Conservation (phyloP, 2,329 filamentous ascomycete species). For the Xylaria sp. region DNA sequence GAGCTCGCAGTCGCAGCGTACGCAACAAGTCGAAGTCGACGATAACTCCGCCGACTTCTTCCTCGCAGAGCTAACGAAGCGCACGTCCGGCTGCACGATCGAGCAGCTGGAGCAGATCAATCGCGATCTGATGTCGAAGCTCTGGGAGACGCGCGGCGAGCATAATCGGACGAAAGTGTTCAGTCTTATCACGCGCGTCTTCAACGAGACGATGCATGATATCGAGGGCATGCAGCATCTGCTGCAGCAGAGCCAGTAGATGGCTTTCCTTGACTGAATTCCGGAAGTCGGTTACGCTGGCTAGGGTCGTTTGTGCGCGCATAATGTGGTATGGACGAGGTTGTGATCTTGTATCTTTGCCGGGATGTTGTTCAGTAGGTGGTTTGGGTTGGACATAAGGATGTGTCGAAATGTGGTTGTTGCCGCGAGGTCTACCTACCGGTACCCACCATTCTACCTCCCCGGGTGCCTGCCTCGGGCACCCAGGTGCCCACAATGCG, state of each 20-base stretch:
- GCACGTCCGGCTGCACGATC: slow-evolving; percentile 73
- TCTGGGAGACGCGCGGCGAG: slow-evolving; percentile 74
- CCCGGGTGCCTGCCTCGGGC: no score
- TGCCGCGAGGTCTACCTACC: no score
- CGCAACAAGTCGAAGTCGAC: slow-evolving; percentile 41
- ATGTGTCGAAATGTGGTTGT: no score
- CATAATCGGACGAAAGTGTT: slow-evolving; percentile 79
- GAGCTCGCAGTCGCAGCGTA: slow-evolving; percentile 28
- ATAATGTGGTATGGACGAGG: no score
- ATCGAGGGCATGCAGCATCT: slow-evolving; percentile 53
- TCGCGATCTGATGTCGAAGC: slow-evolving; percentile 79
- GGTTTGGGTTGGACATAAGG: no score
- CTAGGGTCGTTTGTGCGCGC: no score
- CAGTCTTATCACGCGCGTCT: slow-evolving; percentile 57
- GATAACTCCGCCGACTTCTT: slow-evolving; percentile 51
- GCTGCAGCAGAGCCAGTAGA: slow-evolving; percentile 39
- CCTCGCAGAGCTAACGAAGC: slow-evolving; percentile 56
- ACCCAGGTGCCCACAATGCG: no score
- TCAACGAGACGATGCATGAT: slow-evolving; percentile 69
- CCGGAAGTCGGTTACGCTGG: no score
- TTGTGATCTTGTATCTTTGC: no score
- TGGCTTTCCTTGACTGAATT: no score
- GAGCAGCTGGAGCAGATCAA: slow-evolving; percentile 95
- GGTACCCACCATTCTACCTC: no score
- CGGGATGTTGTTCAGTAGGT: no score